Conservation (phyloP, 148 eudicot genomes). For the Rhododendron henanense region DNA sequence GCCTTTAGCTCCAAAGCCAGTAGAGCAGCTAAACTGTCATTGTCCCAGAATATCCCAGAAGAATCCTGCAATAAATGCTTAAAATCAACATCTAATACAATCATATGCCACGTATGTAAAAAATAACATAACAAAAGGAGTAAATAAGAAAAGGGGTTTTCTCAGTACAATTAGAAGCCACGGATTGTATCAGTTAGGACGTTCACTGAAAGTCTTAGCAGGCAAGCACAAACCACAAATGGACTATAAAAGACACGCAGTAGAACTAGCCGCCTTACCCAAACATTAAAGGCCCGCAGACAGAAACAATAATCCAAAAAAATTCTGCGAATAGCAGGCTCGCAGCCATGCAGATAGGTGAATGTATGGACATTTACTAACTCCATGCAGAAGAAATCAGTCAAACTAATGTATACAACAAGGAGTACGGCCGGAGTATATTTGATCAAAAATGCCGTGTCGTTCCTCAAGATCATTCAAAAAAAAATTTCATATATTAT, state of each 20-base stretch:
- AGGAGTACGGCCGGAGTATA: neutral
- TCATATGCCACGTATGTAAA: neutral
- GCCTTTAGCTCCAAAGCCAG: conserved; percentile 93
- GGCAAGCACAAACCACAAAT: neutral
- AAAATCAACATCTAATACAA: conserved; percentile 13
- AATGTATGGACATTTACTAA: neutral
- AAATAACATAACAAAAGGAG: neutral
- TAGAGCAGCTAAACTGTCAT: conserved; percentile 91
- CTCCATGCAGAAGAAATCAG: neutral
- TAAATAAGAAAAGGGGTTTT: neutral
- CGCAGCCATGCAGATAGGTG: neutral
- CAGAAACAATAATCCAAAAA: neutral
- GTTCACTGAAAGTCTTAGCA: neutral
- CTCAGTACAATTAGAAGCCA: neutral
- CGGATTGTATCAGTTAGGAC: neutral
- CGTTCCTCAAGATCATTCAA: too few species aligned
- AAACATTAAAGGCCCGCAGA: neutral
- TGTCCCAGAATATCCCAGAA: conserved; percentile 98
- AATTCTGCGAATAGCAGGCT: neutral
- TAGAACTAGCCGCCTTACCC: neutral
- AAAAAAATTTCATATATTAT: too few species aligned
- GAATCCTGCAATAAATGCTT: conserved; percentile 59
- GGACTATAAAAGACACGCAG: neutral
- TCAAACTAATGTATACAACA: neutral
- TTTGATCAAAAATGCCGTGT: too few species aligned